Base-by-base conservation (phyloP, 139 green algal species). In the Chlamydomonas asymmetrica region DNA sequence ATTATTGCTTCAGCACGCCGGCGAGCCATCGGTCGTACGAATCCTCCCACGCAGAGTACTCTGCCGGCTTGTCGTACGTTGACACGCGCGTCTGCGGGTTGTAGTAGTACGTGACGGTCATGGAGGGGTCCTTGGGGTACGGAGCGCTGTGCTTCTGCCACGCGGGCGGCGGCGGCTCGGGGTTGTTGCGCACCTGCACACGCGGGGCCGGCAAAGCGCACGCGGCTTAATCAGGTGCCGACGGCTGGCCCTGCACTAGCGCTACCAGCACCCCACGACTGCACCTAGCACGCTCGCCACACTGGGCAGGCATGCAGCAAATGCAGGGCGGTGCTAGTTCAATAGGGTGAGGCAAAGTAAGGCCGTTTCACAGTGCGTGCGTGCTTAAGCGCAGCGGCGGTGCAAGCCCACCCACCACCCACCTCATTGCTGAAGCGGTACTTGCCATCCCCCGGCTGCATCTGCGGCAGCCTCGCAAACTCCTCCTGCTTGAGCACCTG, bases 61-160 rank as follows among this genome's bases (percentile, higher is more conserved):
- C 84, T 5, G 56, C 4, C 40, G 84, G 84, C 32, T 72, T 64
- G n/a, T 89, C 84, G 54, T 85, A 89, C 39, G 73, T 72, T 66
- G 78, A 87, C 23, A 67, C 32, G 23, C 78, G 56, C 1, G 74
- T 86, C 40, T 48, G 7, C 0, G 63, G 49, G 75, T 86, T 89
- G 66, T 87, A 48, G 66, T 84, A 89, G 31, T 83, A 89, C 0
- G 69, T 81, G 4, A 89, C 59, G 9, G 43, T 22, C 32, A 78
- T 82, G 9, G 29, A 31, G 2, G 73, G 74, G 41, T 86, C 65
- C 32, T 73, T 22, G 16, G 68, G 39, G 40, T 84, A 78, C 2
- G 83, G 76, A 13, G 45, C 61, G 0, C 50, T 75, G 57, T 66
- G 62, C 45, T 74, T 63, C 76, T 86, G 77, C 80, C 80, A 89